Base-by-base conservation (phyloP, 179 eudicot genomes). In the Drosera spatulata region DNA sequence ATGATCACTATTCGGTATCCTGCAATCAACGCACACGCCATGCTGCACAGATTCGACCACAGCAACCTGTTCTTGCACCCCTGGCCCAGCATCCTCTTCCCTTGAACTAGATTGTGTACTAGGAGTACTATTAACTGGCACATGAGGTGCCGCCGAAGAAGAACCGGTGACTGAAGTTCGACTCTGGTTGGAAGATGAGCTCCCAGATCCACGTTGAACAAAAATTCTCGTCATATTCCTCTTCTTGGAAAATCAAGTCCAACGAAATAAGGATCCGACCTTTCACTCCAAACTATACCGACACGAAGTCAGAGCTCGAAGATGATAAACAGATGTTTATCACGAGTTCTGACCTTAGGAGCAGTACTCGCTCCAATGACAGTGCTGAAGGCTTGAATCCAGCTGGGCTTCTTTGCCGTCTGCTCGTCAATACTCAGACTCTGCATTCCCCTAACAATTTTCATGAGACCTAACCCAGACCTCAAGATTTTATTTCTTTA, bases 401-500 rank as follows among this genome's bases (percentile, higher is more conserved):
- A 77, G 72, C 87, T 66, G 48, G 77, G 67, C 72, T 71, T 73
- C 56, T 64, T 80, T 50, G 69, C 70, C 54, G 63, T 82, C 66
- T 56, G 75, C 55, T 70, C 75, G 66, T 69, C 84, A 58, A 65
- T 64, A 77, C 75, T 69, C 79, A 56, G 66, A 85, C 77, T 93
- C 91, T 86, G 99, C 99, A 93, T 93, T 85, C 99, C 99, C 99
- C 99, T 83, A 74, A 71, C 73, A 93, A 88, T 84, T 86, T 86
- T 93, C 99, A 89, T 93, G 86, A 93, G 86, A 86, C 75, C 95
- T 77, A 69, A 55, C 72, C 33, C 33, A 22, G 33, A 22, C 33
- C 33, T 66, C 87, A 68, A 77, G 59, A 55, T 67, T 61, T 59
- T 15, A 47, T 39, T 61, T 58, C 45, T 66, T 46, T 41, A 44